A percentile compares a stretch with the other conserved stretches of the same genome.
These are phyloP conservation scores for Fusarium camptoceras DNA, from an alignment of 2,329 filamentous ascomycete species.

Conservation along the genomic window DNA sequence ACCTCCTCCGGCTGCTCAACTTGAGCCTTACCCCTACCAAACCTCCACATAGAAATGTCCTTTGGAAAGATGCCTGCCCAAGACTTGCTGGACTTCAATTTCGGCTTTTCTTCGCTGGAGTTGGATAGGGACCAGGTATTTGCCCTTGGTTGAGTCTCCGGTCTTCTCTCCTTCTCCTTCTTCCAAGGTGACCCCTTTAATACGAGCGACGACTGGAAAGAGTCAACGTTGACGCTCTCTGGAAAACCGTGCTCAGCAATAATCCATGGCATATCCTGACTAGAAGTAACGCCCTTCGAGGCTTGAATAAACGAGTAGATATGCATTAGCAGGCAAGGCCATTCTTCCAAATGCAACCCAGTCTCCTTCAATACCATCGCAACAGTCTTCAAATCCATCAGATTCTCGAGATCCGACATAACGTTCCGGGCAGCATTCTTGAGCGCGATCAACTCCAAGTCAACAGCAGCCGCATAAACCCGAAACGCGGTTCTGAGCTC, in stretches of 20 bases:
- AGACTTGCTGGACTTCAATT: background rate
- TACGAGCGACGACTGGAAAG: background rate
- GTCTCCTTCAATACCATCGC: background rate
- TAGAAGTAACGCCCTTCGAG: background rate
- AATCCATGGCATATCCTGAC: background rate
- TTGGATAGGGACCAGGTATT: background rate
- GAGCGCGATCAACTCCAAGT: background rate
- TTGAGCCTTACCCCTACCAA: background rate
- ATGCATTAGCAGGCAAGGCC: background rate
- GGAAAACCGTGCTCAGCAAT: background rate
- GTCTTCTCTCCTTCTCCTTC: background rate
- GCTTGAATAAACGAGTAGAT: background rate
- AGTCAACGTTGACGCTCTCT: background rate
- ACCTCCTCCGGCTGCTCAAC: background rate
- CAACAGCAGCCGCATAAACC: background rate
- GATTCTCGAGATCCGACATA: background rate
- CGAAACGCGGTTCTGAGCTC: conserved; percentile 14
- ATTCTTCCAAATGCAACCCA: background rate
- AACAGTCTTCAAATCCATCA: background rate
- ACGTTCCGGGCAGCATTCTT: background rate
- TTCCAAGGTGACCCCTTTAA: background rate
- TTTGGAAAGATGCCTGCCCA: background rate
- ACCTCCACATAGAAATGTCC: background rate
- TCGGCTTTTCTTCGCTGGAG: background rate
- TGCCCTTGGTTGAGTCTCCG: background rate